Conservation (phyloP, 768 basidiomycete species). For the Leccinum broughii region DNA sequence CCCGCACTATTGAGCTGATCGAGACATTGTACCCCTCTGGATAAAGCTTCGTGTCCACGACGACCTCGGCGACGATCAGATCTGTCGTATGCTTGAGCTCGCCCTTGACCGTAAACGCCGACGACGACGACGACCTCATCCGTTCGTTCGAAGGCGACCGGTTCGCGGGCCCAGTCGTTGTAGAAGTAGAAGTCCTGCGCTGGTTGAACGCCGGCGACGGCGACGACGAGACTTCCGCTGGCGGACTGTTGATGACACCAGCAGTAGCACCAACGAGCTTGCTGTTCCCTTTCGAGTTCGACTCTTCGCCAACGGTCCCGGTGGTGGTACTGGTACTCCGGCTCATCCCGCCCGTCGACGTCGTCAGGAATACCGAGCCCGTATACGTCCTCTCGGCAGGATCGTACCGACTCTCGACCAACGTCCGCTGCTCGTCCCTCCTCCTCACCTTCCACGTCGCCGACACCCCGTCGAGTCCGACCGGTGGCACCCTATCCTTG, state of each 20-base stretch:
- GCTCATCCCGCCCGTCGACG: slow-evolving; percentile 13
- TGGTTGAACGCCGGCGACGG: slow-evolving; percentile 22
- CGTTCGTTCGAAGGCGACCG: slow-evolving; percentile 38
- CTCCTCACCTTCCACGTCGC: slow-evolving; percentile 56
- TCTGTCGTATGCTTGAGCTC: slow-evolving; percentile 65
- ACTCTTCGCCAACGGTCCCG: slow-evolving; percentile 32
- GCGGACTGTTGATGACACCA: neutral
- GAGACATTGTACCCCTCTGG: slow-evolving; percentile 68
- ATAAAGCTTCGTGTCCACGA: slow-evolving; percentile 81
- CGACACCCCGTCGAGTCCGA: slow-evolving; percentile 33
- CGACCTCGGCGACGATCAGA: slow-evolving; percentile 73
- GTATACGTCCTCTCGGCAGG: slow-evolving; percentile 53
- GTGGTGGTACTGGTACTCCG: slow-evolving; percentile 17
- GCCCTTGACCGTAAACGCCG: slow-evolving; percentile 59
- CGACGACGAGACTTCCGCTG: slow-evolving; percentile 23
- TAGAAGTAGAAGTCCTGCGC: slow-evolving; percentile 22
- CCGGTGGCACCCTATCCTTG: slow-evolving; percentile 5
- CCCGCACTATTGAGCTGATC: slow-evolving; percentile 45
- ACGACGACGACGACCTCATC: slow-evolving; percentile 40
- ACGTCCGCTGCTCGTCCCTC: slow-evolving; percentile 56
- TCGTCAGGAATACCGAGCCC: slow-evolving; percentile 49
- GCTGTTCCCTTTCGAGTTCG: slow-evolving; percentile 44
- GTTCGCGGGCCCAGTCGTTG: slow-evolving; percentile 19
- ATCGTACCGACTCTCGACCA: slow-evolving; percentile 56
- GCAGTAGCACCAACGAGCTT: neutral